Percentiles rank a stretch among this genome's conserved stretches.
These are phyloP conservation scores for Chrysochromulina parva DNA, from an alignment of 78 protist species.

Conservation along the genomic window DNA sequence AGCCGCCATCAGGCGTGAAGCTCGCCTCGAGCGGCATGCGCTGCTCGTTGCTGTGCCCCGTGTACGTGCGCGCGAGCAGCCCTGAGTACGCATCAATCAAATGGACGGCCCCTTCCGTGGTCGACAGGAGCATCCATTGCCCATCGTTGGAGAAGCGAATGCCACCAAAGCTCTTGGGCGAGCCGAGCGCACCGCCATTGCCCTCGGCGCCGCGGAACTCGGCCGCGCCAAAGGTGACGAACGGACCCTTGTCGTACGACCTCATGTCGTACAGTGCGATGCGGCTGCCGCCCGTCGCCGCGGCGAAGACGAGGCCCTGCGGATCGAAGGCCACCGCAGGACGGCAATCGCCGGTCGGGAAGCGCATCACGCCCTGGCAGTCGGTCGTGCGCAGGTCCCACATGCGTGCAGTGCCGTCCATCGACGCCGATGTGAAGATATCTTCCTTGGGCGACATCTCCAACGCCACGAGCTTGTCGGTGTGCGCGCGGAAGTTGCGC, in stretches of 20 bases:
- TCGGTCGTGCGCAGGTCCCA: constrained; percentile 23
- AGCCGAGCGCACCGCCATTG: too few species aligned
- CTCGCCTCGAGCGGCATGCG: not conserved
- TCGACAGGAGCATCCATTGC: not conserved
- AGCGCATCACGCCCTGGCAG: not conserved
- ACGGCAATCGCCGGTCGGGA: not conserved
- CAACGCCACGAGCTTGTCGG: not conserved
- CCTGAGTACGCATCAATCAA: not conserved
- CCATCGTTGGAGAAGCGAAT: not conserved
- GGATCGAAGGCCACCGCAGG: not conserved
- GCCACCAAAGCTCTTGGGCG: not conserved
- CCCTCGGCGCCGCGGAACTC: too few species aligned
- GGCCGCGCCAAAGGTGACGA: not conserved
- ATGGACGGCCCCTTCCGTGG: not conserved
- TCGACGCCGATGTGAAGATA: not conserved
- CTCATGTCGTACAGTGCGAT: not conserved
- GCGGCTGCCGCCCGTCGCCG: not conserved
- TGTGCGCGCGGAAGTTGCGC: constrained; percentile 31
- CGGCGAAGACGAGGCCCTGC: not conserved
- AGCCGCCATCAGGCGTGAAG: not conserved
- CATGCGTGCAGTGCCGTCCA: not conserved
- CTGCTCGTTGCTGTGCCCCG: not conserved
- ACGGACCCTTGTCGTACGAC: not conserved
- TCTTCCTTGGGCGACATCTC: constrained; percentile 21
- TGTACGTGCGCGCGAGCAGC: not conserved